Evolutionary conservation across 202 grass and related monocot species (phyloP), one percentile per base, ranked within the genome.

Genomic region (Panicum virgatum): DNA sequence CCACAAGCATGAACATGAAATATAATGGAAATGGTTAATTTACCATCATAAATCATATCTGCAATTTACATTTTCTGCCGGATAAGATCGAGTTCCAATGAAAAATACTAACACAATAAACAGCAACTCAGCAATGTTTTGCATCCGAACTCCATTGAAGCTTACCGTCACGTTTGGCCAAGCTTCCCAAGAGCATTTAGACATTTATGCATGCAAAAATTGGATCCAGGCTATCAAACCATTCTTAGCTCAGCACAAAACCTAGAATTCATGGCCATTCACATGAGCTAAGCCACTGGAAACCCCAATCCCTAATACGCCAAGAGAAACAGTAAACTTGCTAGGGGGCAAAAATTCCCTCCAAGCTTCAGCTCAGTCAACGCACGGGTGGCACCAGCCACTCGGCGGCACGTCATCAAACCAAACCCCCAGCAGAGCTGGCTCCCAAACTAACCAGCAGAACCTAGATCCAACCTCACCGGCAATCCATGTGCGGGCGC

Each of bases 391-490:
- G 11, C 53, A 68, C 27, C 53, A 40, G 47, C n/a, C n/a, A 37
- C 18, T 65, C 20, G 56, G 9, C 11, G 12, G 12, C 7, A 37
- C 29, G 27, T 26, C 58, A 69, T 7, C 42, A 40, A 68, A 20
- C 6, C 14, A 78, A 19, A 29, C 19, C 42, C 40, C 12, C 4
- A 82, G 57, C 30, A 65, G 64, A 65, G 64, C 22, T 39, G n/a
- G 59, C 12, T 42, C 18, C 48, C 51, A 53, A 76, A 34, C 19
- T 32, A 81, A 72, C 38, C 23, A 71, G 85, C n/a, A 19, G 66
- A 78, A 67, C 52, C 73, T 67, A 86, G 74, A 90, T 83, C 79
- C 69, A 84, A 47, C 80, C 46, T 54, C 42, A 11, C 7, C 20
- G 34, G 20, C 29, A 66, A 81, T 89, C 64, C 36, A 72, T 58